Evolutionary conservation across 371 early-diverging fungal species (phyloP), one percentile per base, ranked within the genome.

Genomic region (Rhizomucor pusillus): DNA sequence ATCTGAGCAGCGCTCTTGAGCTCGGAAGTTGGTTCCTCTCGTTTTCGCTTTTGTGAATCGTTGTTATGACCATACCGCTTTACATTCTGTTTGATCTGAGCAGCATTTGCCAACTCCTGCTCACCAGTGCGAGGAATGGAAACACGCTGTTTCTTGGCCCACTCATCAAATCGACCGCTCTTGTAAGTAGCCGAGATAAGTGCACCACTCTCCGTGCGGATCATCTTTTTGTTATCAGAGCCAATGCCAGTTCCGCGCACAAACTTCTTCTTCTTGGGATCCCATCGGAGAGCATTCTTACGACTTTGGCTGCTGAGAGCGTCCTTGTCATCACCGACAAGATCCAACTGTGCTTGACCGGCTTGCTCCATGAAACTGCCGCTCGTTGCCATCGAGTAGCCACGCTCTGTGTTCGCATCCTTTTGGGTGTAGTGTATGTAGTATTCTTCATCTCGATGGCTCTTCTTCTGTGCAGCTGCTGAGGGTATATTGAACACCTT

Each of bases 151-250:
- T 92, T 91, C 50, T 91, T 88, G 54, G 90, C 86, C 97, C 97
- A 98, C 49, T 88, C 87, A 52, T 83, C 78, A 67, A 88, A 92
- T 47, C 90, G 85, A 56, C 92, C 92, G 10, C 89, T 80, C 66
- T 94, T 94, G 79, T 86, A 96, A 7, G 88, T 79, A 1, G 97
- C 99, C 2, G 92, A 90, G 22, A 98, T 82, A 65, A 89, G 73
- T 14, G 90, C 86, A 43, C 99, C 99, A 50, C 85, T 87, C 59
- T 97, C 99, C 5, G 93, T 91, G 48, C 84, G 86, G 54, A 98
- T 92, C 62, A 92, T 63, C 80, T 97, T 98, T 69, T 92, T 92
- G 80, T 97, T 97, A 63, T 97, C 97, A 1, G 90, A 66, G n/a
- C 97, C 99, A 59, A 95, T 81, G 43, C 90, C 90, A 3, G 80